Percentiles rank a stretch among this genome's conserved stretches.
phyloP scores from a whole-genome alignment of 805 yeast genomes.

The Hanseniaspora mollemarum region DNA sequence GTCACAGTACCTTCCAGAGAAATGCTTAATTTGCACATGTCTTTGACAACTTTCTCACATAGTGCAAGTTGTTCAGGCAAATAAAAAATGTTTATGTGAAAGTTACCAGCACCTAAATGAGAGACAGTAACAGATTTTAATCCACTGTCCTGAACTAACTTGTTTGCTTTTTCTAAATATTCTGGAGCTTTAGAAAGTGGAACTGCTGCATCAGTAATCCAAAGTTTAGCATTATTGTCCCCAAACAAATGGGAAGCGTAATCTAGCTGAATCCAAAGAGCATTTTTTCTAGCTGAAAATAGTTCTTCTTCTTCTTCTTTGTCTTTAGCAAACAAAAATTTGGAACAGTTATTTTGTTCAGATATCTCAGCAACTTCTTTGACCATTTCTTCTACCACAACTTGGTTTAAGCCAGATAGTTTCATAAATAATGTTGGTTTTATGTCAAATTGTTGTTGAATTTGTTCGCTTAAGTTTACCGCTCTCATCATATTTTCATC shows the following conservation, averaged over 20 bases:
- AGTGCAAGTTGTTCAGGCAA: conserved; percentile 41
- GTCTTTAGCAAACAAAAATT: conserved; percentile 54
- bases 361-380: conserved; percentile 37
- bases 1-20: conserved; percentile 74
- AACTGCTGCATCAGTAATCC: conserved; percentile 90
- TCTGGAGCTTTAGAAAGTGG: conserved; percentile 61
- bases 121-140: conserved; percentile 60
- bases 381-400: conserved; percentile 43
- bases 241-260: conserved; percentile 42
- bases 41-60: conserved; percentile 49
- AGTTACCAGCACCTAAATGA: conserved; percentile 88
- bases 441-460: conserved; percentile 48
- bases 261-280: conserved; percentile 57
- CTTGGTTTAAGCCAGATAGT: conserved; percentile 50
- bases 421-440: conserved; percentile 66
- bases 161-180: conserved; percentile 50
- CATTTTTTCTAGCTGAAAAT: conserved; percentile 76
- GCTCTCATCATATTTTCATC: conserved; percentile 63
- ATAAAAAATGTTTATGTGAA: conserved; percentile 66
- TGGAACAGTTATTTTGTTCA: conserved; percentile 35
- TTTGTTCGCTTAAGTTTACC: conserved; percentile 52
- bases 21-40: conserved; percentile 57
- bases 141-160: conserved; percentile 48
- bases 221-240: conserved; percentile 47
- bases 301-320: conserved; percentile 59